These are phyloP conservation scores for Gymnopilus junonius DNA, from an alignment of 768 basidiomycete genomes.

Conservation along the genomic window DNA sequence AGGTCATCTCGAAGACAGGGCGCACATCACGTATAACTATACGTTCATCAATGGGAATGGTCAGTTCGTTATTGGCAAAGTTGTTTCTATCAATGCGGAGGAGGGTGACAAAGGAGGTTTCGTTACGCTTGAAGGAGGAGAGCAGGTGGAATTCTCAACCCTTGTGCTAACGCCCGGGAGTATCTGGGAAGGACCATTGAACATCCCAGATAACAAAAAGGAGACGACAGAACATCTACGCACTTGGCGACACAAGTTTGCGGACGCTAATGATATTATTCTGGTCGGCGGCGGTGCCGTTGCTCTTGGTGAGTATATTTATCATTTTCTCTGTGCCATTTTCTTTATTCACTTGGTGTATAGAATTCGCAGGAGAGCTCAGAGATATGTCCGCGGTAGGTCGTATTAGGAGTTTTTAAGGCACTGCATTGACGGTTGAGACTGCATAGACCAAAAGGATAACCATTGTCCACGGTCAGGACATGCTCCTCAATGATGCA, in stretches of 20 bases:
- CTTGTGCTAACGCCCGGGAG: slow-evolving; percentile 67
- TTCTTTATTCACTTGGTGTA: background rate
- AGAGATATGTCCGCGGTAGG: slow-evolving; percentile 44
- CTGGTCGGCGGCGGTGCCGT: slow-evolving; percentile 61
- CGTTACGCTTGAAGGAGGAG: slow-evolving; percentile 54
- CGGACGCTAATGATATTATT: slow-evolving; percentile 44
- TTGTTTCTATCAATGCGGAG: slow-evolving; percentile 34
- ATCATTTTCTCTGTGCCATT: background rate
- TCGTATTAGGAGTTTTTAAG: background rate
- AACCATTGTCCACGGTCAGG: slow-evolving; percentile 62
- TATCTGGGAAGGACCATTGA: slow-evolving; percentile 53
- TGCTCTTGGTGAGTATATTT: slow-evolving; percentile 44
- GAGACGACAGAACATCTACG: slow-evolving; percentile 30
- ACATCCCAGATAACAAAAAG: slow-evolving; percentile 42
- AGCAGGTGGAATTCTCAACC: slow-evolving; percentile 52
- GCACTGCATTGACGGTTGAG: slow-evolving; percentile 23
- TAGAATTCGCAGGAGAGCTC: slow-evolving; percentile 49
- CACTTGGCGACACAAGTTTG: slow-evolving; percentile 37
- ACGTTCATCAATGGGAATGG: slow-evolving; percentile 53
- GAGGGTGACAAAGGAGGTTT: slow-evolving; percentile 24
- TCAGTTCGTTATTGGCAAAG: slow-evolving; percentile 43
- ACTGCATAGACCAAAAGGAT: slow-evolving; percentile 45
- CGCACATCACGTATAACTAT: slow-evolving; percentile 56
- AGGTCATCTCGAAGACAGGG: slow-evolving; percentile 46
- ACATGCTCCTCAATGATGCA: slow-evolving; percentile 52